Conservation (phyloP, 108 stramenopile genomes). For the Cyclotella baltica region DNA sequence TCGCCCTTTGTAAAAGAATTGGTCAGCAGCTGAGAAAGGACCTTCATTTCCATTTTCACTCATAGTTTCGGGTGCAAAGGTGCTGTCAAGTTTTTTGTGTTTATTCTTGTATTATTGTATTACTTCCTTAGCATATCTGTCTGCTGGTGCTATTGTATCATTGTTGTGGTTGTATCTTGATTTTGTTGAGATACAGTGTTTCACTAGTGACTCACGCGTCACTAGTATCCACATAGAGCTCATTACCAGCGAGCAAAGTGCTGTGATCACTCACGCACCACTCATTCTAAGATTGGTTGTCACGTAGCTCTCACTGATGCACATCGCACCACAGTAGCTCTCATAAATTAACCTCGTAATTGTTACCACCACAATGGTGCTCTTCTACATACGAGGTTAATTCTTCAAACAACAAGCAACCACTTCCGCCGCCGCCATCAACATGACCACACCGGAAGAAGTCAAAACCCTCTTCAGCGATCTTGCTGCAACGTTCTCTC, state of each 20-base stretch:
- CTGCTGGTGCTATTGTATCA: too few relatives aligned
- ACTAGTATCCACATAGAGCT: not conserved
- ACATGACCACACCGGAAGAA: conserved; percentile 1
- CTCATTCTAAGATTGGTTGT: not conserved
- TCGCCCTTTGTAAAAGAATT: too few relatives aligned
- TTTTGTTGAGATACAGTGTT: not conserved
- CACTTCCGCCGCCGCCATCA: not conserved
- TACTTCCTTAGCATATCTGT: too few relatives aligned
- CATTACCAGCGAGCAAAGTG: not conserved
- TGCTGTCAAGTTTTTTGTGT: too few relatives aligned
- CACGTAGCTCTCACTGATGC: too few relatives aligned
- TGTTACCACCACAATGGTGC: not conserved
- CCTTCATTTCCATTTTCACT: too few relatives aligned
- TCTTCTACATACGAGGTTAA: not conserved
- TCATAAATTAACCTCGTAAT: too few relatives aligned
- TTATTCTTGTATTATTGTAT: too few relatives aligned
- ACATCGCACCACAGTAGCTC: too few relatives aligned
- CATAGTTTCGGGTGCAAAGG: too few relatives aligned
- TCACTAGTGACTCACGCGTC: not conserved
- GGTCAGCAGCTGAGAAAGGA: too few relatives aligned
- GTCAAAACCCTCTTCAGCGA: not conserved
- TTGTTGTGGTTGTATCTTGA: not conserved
- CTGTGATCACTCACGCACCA: not conserved
- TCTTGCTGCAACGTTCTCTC: not conserved
- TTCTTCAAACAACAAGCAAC: not conserved